Evolutionary conservation across 176 grass and related monocot species (phyloP), one percentile per base, ranked within the genome.

Genomic region (Elymus sibiricus): DNA sequence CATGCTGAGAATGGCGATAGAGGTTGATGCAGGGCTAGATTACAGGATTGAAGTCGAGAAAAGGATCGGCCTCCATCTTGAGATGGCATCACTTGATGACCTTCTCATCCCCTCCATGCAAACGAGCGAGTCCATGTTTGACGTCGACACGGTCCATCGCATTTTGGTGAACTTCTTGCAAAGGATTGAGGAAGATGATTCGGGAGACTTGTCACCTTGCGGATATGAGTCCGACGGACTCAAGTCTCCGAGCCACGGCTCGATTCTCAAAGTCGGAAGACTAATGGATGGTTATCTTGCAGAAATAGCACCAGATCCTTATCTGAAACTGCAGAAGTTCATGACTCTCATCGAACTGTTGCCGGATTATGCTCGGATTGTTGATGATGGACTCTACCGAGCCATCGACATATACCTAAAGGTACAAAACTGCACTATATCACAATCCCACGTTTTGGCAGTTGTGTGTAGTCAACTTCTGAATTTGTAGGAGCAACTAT

Each of bases 381-480:
- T 98, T 19, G 96, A 98, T 66, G 96, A 95, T 24, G 96, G 96
- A 15, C 85, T 98, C 17, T 98, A 98, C 59, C 86, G 96, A 35
- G 93, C 93, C 32, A 91, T 95, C 16, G 96, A 98, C 67, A 98
- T 98, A 80, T 98, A 98, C 86, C 77, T 98, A n/a, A 98, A 98
- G 96, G 96, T 98, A 79, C 11, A 74, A 47, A 75, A 93, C 3
- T 58, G 7, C 25, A 84, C 73, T 76, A 76, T 76, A 76, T 76
- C 43, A 74, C 42, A 47, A 11, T 17, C 24, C 7, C 9, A 53
- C 44, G 17, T 76, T 76, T 76, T 53, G 43, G 13, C 46, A 28
- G 13, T 27, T 74, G 70, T 47, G 7, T 47, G 6, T 17, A 46
- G 24, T 13, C 1, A 74, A 74, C 70, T 74, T 74, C 25, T 74